Conservation (phyloP, 1,139 yeast genomes). For the Tardiomyces digboiensis region DNA sequence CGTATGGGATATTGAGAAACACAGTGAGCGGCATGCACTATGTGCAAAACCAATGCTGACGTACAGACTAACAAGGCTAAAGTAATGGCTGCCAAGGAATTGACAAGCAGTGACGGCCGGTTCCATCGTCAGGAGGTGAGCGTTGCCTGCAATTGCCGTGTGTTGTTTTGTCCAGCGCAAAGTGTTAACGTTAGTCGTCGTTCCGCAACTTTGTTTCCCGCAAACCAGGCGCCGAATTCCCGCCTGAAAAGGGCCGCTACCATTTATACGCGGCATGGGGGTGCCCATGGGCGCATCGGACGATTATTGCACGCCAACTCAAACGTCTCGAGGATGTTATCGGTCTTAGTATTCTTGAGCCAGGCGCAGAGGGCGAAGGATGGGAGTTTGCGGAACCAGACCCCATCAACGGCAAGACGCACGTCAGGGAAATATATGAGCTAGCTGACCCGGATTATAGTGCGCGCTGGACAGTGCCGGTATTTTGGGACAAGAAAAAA, state of each 20-base stretch:
- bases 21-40: no score
- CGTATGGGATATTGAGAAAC: no score
- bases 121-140: constrained; percentile 23
- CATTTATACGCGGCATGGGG: constrained; percentile 86
- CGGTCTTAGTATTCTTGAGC: constrained; percentile 67
- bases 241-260: constrained; percentile 74
- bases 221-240: constrained; percentile 26
- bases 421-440: constrained; percentile 59
- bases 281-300: constrained; percentile 92
- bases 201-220: not conserved
- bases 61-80: no score
- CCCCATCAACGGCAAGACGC: constrained; percentile 47
- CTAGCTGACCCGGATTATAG: constrained; percentile 65
- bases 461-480: constrained; percentile 88
- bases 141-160: no score
- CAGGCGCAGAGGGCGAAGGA: constrained; percentile 78
- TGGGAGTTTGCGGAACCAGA: constrained; percentile 66
- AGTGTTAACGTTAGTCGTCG: constrained; percentile 7
- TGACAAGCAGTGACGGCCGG: constrained; percentile 23
- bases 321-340: constrained; percentile 60
- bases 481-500: constrained; percentile 80
- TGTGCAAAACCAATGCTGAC: no score
- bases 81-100: constrained; percentile 10
- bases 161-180: not conserved
- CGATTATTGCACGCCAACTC: constrained; percentile 63